These are phyloP conservation scores for Austroboletus novae-zelandiae DNA, from an alignment of 1,284 basidiomycete genomes.

Conservation along the genomic window DNA sequence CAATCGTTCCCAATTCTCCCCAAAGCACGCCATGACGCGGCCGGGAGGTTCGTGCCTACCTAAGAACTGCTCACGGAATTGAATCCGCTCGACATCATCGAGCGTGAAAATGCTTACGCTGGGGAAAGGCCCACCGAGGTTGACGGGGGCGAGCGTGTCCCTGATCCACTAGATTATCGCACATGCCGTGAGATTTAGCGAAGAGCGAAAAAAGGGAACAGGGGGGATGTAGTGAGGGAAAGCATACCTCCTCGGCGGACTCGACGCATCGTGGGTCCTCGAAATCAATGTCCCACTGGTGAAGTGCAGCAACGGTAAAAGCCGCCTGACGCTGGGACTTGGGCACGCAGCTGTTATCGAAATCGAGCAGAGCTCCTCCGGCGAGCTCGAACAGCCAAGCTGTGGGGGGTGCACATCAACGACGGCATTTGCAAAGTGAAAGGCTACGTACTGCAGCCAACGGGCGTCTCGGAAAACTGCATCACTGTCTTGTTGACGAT, in stretches of 20 bases:
- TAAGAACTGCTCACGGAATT: constrained; percentile 59
- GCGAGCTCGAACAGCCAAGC: constrained; percentile 91
- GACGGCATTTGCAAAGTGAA: neutral
- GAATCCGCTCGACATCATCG: constrained; percentile 15
- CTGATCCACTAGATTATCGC: constrained; percentile 63
- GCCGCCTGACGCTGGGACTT: constrained; percentile 67
- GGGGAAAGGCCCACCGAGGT: constrained; percentile 77
- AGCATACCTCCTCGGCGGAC: constrained; percentile 71
- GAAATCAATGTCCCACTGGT: constrained; percentile 86
- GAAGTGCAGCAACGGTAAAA: constrained; percentile 86
- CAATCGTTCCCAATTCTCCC: constrained; percentile 70
- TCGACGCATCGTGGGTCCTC: constrained; percentile 77
- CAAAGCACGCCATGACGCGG: constrained; percentile 67
- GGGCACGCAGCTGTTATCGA: constrained; percentile 72
- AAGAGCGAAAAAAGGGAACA: neutral
- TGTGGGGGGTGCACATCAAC: constrained; percentile 25
- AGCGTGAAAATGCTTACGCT: constrained; percentile 55
- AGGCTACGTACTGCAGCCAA: constrained; percentile 76
- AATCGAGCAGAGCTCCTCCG: constrained; percentile 77
- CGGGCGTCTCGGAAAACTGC: constrained; percentile 76
- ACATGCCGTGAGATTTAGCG: constrained; percentile 1
- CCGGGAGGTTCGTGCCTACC: constrained; percentile 64
- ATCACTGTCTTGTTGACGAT: constrained; percentile 80
- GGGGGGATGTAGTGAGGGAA: neutral
- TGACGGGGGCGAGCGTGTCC: constrained; percentile 63